Base-by-base conservation (phyloP, 2,329 filamentous ascomycete genomes). In the Drechslerella coelobrocha region DNA sequence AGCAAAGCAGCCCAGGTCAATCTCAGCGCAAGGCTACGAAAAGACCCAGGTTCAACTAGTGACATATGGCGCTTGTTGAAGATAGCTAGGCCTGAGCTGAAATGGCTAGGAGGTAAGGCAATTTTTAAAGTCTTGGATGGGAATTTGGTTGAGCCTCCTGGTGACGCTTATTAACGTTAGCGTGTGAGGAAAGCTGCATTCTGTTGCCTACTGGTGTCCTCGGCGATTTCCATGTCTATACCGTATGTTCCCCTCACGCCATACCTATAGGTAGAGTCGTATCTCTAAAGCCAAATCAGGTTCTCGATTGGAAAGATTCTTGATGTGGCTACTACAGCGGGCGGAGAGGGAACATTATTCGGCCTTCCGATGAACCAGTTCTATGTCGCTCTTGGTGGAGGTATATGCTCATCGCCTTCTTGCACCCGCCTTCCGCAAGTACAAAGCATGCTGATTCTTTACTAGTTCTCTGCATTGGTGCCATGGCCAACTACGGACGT, bases 291-390 rank as follows among this genome's bases (percentile, higher is more conserved):
- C 55, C 65, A 54, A 69, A 12, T 39, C 73, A 76, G 75, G 21
- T 96, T 97, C 78, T 96, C 92, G 0, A 96, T 99, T 74, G 94
- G 94, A 62, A 93, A 92, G 78, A 96, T 99, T 72, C 82, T 99
- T 78, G 94, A 99, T 79, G 86, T 94, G 57, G 91, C 93, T 7
- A 95, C 92, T 8, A 89, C 92, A 76, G 83, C 85, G 41, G 82
- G 85, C 7, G 82, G 83, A 19, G 26, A 45, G 6, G 87, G 89
- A 56, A 89, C 86, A 61, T 82, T 97, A 10, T 94, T 97, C 77
- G 94, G 94, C 19, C 80, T 97, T 69, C 89, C 89, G 45, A 82
- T 95, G 77, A 87, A 86, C 39, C 91, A 96, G 77, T 97, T 99
- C 82, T 99, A 97, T 80, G 81, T 88, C 56, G 90, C 86, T 24